Conservation (phyloP, 768 basidiomycete genomes). For the Porphyrellus cyaneotinctus region DNA sequence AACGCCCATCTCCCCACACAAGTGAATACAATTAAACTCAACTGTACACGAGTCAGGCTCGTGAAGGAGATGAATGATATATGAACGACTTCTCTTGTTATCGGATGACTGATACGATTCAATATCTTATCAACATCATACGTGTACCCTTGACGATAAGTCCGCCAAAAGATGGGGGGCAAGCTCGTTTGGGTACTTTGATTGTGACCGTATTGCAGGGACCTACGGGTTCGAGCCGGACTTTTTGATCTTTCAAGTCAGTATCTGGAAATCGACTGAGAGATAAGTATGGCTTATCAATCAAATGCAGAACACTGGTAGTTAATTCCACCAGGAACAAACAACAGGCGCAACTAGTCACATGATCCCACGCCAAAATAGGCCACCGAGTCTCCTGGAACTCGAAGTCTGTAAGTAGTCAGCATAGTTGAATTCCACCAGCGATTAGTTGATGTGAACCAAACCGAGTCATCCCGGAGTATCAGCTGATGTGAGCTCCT, state of each 20-base stretch:
- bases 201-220: conserved; percentile 3
- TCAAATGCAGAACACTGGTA: not conserved
- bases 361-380: conserved; percentile 4
- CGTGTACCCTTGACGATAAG: not conserved
- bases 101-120: conserved; percentile 16
- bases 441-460: not conserved
- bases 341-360: not conserved
- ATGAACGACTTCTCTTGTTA: conserved; percentile 14
- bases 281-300: conserved; percentile 8
- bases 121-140: conserved; percentile 14
- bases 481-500: not conserved
- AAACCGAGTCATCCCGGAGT: conserved; percentile 5
- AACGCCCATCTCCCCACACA: conserved; percentile 1
- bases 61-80: not conserved
- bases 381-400: not conserved
- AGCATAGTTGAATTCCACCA: not conserved
- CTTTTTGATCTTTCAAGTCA: conserved; percentile 3
- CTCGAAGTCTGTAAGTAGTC: not conserved
- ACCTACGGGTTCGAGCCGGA: conserved; percentile 1
- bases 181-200: conserved; percentile 2
- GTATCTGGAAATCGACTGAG: conserved; percentile 3
- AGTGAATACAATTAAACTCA: conserved; percentile 10
- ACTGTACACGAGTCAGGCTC: conserved; percentile 9
- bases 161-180: not conserved
- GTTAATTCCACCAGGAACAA: too few relatives aligned